Conservation (phyloP, 306 rosid species). For the Vicia faba region DNA sequence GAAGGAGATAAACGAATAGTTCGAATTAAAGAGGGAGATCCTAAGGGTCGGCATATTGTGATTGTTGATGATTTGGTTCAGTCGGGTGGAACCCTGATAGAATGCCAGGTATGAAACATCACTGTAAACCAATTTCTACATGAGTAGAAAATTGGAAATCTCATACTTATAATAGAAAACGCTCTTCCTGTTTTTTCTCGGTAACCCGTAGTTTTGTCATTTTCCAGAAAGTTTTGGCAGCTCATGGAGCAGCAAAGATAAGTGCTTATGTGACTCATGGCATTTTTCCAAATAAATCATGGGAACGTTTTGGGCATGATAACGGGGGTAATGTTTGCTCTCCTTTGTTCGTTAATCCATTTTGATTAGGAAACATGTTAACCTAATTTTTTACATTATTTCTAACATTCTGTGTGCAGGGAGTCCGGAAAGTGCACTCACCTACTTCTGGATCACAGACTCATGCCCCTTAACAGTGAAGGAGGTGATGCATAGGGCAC, state of each 20-base stretch:
- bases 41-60: conserved; percentile 82
- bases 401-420: conserved; percentile 51
- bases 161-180: conserved; percentile 24
- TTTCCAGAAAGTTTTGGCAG: conserved; percentile 83
- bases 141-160: neutral
- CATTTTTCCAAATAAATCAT: conserved; percentile 88
- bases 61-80: conserved; percentile 99
- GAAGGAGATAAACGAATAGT: conserved; percentile 95
- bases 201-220: conserved; percentile 24
- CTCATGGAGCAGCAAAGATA: conserved; percentile 86
- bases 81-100: conserved; percentile 93
- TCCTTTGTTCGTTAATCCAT: conserved; percentile 23
- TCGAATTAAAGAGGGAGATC: conserved; percentile 92
- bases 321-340: conserved; percentile 65
- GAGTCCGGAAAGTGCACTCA: conserved; percentile 67
- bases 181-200: conserved; percentile 8
- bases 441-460: conserved; percentile 95
- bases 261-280: conserved; percentile 99
- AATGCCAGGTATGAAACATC: conserved; percentile 79
- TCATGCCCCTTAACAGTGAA: conserved; percentile 84
- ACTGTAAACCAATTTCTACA: conserved; percentile 11
- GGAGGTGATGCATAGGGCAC: conserved; percentile 67
- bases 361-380: conserved; percentile 13
- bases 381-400: conserved; percentile 7
- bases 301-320: conserved; percentile 82